A percentile compares a stretch with the other conserved stretches of the same genome.
These are phyloP conservation scores for Colletotrichum graminicola DNA, from an alignment of 2,329 filamentous ascomycete species.

Conservation along the genomic window DNA sequence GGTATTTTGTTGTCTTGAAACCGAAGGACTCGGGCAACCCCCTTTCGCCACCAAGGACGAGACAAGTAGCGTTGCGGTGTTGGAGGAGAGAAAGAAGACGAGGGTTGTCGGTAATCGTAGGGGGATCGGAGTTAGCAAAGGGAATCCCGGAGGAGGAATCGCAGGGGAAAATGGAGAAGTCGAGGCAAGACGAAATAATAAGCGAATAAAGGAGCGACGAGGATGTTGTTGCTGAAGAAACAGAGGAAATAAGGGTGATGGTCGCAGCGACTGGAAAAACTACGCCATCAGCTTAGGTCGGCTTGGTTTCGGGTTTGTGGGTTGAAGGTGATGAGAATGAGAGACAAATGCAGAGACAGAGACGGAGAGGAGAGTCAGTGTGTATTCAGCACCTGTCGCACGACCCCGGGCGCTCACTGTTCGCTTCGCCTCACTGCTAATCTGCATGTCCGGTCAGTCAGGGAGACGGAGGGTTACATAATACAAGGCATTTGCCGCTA, in stretches of 20 bases:
- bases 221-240: conserved; percentile 29
- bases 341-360: neutral
- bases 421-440: conserved; percentile 12
- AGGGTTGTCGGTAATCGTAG: neutral
- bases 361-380: neutral
- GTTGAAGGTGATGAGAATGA: neutral
- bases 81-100: conserved; percentile 1
- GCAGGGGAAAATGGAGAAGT: conserved; percentile 24
- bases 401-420: conserved; percentile 6
- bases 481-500: neutral
- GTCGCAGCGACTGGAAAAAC: conserved; percentile 18
- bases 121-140: neutral
- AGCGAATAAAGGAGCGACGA: conserved; percentile 33
- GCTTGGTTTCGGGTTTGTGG: conserved; percentile 10
- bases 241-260: conserved; percentile 23
- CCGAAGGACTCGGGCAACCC: neutral
- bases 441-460: neutral
- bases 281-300: conserved; percentile 15
- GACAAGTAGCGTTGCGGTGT: conserved; percentile 22
- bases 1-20: conserved; percentile 16
- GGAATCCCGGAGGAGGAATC: neutral
- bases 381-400: conserved; percentile 1
- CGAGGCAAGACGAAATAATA: neutral
- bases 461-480: conserved; percentile 3
- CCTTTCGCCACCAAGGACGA: conserved; percentile 42